phyloP scores from a whole-genome alignment of 2,329 filamentous ascomycete species.

The Ascocoryne sarcoides region DNA sequence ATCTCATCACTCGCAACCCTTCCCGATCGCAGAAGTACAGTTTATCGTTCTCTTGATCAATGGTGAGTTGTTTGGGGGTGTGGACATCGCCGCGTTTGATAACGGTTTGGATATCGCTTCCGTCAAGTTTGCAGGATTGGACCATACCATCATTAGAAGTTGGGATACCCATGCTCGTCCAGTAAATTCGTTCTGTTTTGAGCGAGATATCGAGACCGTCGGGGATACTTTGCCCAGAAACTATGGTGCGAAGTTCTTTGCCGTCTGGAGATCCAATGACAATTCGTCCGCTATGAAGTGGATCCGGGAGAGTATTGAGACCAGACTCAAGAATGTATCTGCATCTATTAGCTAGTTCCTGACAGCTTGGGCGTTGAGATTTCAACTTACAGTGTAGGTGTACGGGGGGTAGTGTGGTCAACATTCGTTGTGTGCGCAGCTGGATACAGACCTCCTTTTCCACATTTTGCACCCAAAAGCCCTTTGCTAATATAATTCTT shows the following conservation, averaged over 20 bases:
- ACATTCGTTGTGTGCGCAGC: slow-evolving; percentile 5
- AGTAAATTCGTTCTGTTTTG: slow-evolving; percentile 34
- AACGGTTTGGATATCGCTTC: slow-evolving; percentile 35
- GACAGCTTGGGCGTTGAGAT: not conserved
- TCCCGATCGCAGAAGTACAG: slow-evolving; percentile 40
- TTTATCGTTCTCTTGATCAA: slow-evolving; percentile 10
- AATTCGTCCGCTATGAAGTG: slow-evolving; percentile 10
- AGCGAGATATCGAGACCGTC: slow-evolving; percentile 37
- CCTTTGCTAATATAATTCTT: slow-evolving; percentile 26
- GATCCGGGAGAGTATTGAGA: slow-evolving; percentile 7
- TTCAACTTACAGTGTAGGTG: slow-evolving; percentile 7
- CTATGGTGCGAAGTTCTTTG: slow-evolving; percentile 6
- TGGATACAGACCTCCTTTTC: slow-evolving; percentile 20
- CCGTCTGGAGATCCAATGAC: slow-evolving; percentile 9
- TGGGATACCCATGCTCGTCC: slow-evolving; percentile 39
- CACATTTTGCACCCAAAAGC: slow-evolving; percentile 24
- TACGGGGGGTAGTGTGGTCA: slow-evolving; percentile 1
- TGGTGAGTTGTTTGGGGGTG: slow-evolving; percentile 39
- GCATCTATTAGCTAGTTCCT: not conserved
- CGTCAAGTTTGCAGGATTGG: slow-evolving; percentile 34
- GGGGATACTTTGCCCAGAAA: slow-evolving; percentile 27
- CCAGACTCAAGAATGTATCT: slow-evolving; percentile 15
- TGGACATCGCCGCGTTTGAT: slow-evolving; percentile 37
- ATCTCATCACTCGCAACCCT: slow-evolving; percentile 34
- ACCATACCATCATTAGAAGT: slow-evolving; percentile 9